Percentiles rank a stretch among this genome's conserved stretches.
Conservation (phyloP, 108 stramenopile genomes). For the Epithemia pelagica region DNA sequence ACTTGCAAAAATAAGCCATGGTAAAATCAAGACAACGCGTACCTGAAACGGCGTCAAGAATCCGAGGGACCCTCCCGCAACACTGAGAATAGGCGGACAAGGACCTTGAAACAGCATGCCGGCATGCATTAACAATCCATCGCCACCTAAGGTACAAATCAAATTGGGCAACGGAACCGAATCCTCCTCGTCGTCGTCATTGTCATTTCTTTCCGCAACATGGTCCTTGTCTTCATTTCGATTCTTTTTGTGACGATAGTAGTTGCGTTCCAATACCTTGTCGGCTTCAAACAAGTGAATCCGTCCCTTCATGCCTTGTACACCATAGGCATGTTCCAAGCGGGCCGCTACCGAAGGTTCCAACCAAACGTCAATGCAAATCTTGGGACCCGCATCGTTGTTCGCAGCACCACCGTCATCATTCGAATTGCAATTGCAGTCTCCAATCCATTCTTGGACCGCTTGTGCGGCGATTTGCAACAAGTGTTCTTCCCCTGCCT, state of each 20-base stretch:
- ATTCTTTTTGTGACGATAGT: background rate
- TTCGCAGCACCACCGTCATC: too few species aligned
- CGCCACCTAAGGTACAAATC: constrained; percentile 75
- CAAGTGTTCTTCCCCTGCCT: constrained; percentile 54
- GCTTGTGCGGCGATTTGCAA: constrained; percentile 45
- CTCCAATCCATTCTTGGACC: constrained; percentile 24
- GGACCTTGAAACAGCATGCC: constrained; percentile 63
- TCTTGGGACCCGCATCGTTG: constrained; percentile 11
- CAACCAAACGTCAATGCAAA: constrained; percentile 40
- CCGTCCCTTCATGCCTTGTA: constrained; percentile 29
- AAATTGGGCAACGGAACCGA: constrained; percentile 42
- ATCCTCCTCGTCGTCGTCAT: constrained; percentile 3
- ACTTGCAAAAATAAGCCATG: background rate
- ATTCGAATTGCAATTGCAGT: background rate
- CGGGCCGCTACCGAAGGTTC: constrained; percentile 53
- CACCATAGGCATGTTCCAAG: constrained; percentile 43
- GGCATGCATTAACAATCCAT: constrained; percentile 79
- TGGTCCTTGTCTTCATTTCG: constrained; percentile 2
- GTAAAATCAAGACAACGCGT: background rate
- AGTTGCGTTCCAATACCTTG: constrained; percentile 6
- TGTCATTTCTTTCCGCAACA: constrained; percentile 8
- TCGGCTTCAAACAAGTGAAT: constrained; percentile 64
- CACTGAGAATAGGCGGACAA: constrained; percentile 79
- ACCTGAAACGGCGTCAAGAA: constrained; percentile 86
- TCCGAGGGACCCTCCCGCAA: constrained; percentile 89